These are phyloP conservation scores for Bruguiera sexangula DNA, from an alignment of 345 rosid species.

Conservation along the genomic window DNA sequence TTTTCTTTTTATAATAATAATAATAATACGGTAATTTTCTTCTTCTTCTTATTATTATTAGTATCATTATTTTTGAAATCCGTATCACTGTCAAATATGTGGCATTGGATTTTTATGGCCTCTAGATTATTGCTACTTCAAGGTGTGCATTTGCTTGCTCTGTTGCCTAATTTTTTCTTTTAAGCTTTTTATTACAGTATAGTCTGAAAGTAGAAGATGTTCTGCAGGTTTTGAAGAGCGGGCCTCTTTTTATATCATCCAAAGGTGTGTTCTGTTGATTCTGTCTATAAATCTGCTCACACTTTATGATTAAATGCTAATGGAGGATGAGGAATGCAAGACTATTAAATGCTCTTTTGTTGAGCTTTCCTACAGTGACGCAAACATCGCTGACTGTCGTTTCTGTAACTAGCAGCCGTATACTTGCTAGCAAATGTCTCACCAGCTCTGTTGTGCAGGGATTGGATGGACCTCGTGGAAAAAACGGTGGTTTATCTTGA, in stretches of 20 bases:
- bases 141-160: not conserved
- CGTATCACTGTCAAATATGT: not conserved
- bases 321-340: not conserved
- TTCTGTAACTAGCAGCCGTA: not conserved
- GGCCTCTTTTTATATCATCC: conserved; percentile 28
- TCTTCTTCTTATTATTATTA: not conserved
- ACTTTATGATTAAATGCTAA: not conserved
- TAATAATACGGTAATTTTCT: too few relatives aligned
- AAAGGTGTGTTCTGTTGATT: conserved; percentile 17
- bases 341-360: not conserved
- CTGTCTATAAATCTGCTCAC: not conserved
- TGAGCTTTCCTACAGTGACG: not conserved
- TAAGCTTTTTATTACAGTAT: not conserved
- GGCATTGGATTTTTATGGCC: not conserved
- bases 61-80: not conserved
- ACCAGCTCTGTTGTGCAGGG: conserved; percentile 30
- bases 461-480: conserved; percentile 88
- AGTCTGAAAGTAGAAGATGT: conserved; percentile 2
- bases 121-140: not conserved
- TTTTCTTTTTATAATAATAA: not conserved
- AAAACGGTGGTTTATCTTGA: conserved; percentile 72
- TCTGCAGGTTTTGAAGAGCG: conserved; percentile 27
- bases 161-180: not conserved
- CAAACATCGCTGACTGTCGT: not conserved
- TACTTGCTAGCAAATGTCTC: not conserved